Conservation (phyloP, 805 yeast species). For the Starmerella potacharoeniae region DNA sequence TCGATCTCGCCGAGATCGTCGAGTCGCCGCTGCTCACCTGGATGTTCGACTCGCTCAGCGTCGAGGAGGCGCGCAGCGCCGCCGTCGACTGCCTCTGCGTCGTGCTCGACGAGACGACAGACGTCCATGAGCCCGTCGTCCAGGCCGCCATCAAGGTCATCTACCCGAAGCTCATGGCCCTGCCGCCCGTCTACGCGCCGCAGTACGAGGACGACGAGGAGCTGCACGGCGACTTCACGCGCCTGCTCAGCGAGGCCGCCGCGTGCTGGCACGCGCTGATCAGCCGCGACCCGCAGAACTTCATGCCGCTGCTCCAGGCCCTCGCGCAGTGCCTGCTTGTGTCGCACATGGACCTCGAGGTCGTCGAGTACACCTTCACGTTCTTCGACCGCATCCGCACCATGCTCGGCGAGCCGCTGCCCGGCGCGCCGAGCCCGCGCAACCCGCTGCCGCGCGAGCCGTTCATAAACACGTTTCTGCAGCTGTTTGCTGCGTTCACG, state of each 20-base stretch:
- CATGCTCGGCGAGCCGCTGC: constrained; percentile 35
- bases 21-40: constrained; percentile 53
- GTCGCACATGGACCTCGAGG: constrained; percentile 67
- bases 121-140: constrained; percentile 39
- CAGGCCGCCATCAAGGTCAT: constrained; percentile 45
- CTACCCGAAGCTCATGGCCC: constrained; percentile 52
- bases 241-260: constrained; percentile 82
- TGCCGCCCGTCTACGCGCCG: constrained; percentile 6
- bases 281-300: constrained; percentile 57
- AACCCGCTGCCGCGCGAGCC: constrained; percentile 34
- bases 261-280: constrained; percentile 89
- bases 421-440: constrained; percentile 6
- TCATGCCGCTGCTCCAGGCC: constrained; percentile 62
- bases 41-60: constrained; percentile 52
- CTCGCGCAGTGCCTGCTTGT: constrained; percentile 58
- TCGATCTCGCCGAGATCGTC: constrained; percentile 61
- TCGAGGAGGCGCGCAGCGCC: constrained; percentile 60
- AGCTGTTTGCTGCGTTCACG: constrained; percentile 50
- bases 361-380: constrained; percentile 79
- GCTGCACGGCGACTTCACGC: constrained; percentile 22
- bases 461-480: constrained; percentile 45
- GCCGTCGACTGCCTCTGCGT: constrained; percentile 81
- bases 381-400: constrained; percentile 83
- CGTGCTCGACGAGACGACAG: constrained; percentile 70
- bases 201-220: constrained; percentile 18